A percentile compares a stretch with the other conserved stretches of the same genome.
These are phyloP conservation scores for Thraustochytrium sp. DNA, from an alignment of 352 stramenopile genomes.

Conservation along the genomic window DNA sequence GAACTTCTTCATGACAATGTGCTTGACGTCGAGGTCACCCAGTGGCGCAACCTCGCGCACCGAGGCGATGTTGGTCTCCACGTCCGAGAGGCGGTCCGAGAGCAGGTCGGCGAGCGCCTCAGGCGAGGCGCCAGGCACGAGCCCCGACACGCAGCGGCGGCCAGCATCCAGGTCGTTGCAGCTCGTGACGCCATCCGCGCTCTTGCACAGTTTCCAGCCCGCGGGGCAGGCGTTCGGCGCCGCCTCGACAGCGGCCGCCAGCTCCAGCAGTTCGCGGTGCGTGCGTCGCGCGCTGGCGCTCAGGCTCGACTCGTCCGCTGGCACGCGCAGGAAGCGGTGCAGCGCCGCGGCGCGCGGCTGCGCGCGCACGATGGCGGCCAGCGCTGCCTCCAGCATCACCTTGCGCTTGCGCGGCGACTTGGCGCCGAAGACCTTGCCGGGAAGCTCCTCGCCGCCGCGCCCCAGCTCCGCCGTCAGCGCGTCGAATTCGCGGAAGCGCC, in stretches of 20 bases:
- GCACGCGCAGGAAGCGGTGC: background rate
- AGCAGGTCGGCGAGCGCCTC: background rate
- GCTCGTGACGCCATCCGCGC: background rate
- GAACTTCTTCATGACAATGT: slow-evolving; percentile 1
- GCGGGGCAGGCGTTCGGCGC: background rate
- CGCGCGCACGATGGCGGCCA: background rate
- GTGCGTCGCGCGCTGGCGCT: background rate
- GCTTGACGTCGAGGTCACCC: background rate
- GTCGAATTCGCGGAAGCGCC: slow-evolving; percentile 12
- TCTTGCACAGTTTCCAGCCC: background rate
- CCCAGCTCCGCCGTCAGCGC: background rate
- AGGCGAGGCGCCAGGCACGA: background rate
- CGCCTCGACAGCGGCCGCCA: background rate
- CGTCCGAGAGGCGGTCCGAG: slow-evolving; percentile 77
- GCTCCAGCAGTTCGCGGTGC: background rate
- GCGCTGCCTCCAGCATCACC: background rate
- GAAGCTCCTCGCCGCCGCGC: background rate
- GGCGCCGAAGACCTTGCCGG: slow-evolving; percentile 5
- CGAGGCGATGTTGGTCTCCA: slow-evolving; percentile 94
- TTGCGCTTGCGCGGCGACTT: background rate
- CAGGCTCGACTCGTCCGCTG: background rate
- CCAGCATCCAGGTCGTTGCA: background rate
- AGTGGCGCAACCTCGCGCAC: slow-evolving; percentile 67
- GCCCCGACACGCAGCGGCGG: background rate
- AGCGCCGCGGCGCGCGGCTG: background rate